These are phyloP conservation scores for Pulveroboletus sp. DNA, from an alignment of 1,284 basidiomycete species.

Conservation along the genomic window DNA sequence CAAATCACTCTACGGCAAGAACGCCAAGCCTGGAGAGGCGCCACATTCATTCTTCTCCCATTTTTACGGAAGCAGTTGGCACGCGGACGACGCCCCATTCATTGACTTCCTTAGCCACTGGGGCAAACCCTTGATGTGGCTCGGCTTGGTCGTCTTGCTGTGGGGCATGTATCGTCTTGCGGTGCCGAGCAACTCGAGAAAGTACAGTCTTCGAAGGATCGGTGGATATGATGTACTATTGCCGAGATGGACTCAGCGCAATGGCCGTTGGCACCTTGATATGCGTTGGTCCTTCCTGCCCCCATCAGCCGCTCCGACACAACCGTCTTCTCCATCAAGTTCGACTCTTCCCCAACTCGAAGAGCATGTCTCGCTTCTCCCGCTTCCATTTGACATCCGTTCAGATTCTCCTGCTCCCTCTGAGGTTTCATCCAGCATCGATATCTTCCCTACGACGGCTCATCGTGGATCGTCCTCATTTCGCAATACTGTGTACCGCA, in stretches of 20 bases:
- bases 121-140: constrained; percentile 85
- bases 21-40: constrained; percentile 80
- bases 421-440: constrained; percentile 45
- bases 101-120: constrained; percentile 86
- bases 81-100: constrained; percentile 91
- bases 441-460: constrained; percentile 41
- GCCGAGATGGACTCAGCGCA: constrained; percentile 66
- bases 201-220: constrained; percentile 58
- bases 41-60: constrained; percentile 94
- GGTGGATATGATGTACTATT: constrained; percentile 75
- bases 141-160: constrained; percentile 73
- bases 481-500: constrained; percentile 52
- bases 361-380: constrained; percentile 59
- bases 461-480: constrained; percentile 44
- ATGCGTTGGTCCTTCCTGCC: constrained; percentile 59
- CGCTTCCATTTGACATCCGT: constrained; percentile 59
- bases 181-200: constrained; percentile 58
- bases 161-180: constrained; percentile 64
- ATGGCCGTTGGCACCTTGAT: constrained; percentile 72
- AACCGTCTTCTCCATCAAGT: constrained; percentile 51
- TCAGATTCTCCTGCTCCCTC: constrained; percentile 57
- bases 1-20: constrained; percentile 95
- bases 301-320: constrained; percentile 49
- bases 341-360: constrained; percentile 46
- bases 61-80: constrained; percentile 97